Percentiles rank a stretch among this genome's conserved stretches.
phyloP scores from a whole-genome alignment of 2,329 filamentous ascomycete species.

The Penicillium sp. region DNA sequence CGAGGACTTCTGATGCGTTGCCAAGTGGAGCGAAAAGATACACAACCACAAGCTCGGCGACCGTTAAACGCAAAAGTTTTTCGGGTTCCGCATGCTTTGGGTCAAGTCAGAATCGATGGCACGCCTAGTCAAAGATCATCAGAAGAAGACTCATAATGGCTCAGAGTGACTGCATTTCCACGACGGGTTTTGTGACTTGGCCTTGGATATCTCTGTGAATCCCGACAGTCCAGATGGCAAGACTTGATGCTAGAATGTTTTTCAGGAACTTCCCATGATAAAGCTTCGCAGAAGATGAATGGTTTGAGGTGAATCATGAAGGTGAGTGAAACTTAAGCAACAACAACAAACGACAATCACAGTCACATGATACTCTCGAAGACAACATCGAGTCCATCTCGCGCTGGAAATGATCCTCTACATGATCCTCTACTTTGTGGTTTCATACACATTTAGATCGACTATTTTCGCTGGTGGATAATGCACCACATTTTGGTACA shows the following conservation, averaged over 20 bases:
- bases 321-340: background rate
- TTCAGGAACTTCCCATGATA: background rate
- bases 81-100: background rate
- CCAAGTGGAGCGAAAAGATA: background rate
- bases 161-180: background rate
- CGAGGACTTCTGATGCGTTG: background rate
- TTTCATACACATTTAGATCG: background rate
- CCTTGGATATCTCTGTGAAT: background rate
- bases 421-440: background rate
- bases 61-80: background rate
- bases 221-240: background rate
- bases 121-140: background rate
- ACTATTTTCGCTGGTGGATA: background rate
- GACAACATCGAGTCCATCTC: background rate
- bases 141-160: background rate
- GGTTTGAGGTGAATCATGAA: background rate
- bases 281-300: background rate
- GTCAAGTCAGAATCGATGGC: background rate
- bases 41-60: background rate
- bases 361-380: constrained; percentile 13
- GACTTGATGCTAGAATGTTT: background rate
- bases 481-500: background rate
- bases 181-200: background rate
- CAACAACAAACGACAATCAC: background rate
- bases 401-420: background rate